These are phyloP conservation scores for Vitis hybrid DNA, from an alignment of 177 flowering plant species.

Conservation along the genomic window DNA sequence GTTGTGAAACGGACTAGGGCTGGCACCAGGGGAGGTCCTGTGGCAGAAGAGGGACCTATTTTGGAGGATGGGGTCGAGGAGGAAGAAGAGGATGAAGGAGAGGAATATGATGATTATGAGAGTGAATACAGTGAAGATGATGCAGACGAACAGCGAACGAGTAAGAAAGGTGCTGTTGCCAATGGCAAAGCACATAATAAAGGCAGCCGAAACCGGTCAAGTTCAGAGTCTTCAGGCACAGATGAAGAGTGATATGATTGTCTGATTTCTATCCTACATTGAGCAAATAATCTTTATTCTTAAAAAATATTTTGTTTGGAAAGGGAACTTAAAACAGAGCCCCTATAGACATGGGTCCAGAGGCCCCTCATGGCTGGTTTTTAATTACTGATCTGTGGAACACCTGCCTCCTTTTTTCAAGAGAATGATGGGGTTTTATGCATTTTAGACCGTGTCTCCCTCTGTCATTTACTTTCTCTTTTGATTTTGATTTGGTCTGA, in stretches of 20 bases:
- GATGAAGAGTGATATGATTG: slow-evolving; percentile 45
- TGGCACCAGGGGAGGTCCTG: slow-evolving; percentile 51
- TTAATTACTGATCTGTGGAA: too few species aligned
- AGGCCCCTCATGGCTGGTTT: too few species aligned
- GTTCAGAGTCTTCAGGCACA: slow-evolving; percentile 53
- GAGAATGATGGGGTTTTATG: too few species aligned
- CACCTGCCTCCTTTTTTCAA: too few species aligned
- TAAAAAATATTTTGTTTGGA: too few species aligned
- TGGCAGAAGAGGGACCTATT: slow-evolving; percentile 47
- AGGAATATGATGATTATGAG: slow-evolving; percentile 75
- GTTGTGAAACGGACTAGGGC: slow-evolving; percentile 74
- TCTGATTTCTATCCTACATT: too few species aligned
- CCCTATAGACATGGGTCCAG: too few species aligned
- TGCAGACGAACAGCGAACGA: slow-evolving; percentile 36
- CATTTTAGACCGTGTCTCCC: too few species aligned
- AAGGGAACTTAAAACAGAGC: too few species aligned
- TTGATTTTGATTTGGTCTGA: too few species aligned
- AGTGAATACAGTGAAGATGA: slow-evolving; percentile 97
- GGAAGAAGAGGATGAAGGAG: slow-evolving; percentile 81
- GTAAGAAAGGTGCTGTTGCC: slow-evolving; percentile 40
- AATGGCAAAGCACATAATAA: slow-evolving; percentile 35
- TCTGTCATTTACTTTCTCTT: too few species aligned
- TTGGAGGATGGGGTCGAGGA: slow-evolving; percentile 67
- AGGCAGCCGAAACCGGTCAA: slow-evolving; percentile 22
- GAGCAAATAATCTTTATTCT: too few species aligned